Conservation (phyloP, 768 basidiomycete genomes). For the Lactifluus pinguis region DNA sequence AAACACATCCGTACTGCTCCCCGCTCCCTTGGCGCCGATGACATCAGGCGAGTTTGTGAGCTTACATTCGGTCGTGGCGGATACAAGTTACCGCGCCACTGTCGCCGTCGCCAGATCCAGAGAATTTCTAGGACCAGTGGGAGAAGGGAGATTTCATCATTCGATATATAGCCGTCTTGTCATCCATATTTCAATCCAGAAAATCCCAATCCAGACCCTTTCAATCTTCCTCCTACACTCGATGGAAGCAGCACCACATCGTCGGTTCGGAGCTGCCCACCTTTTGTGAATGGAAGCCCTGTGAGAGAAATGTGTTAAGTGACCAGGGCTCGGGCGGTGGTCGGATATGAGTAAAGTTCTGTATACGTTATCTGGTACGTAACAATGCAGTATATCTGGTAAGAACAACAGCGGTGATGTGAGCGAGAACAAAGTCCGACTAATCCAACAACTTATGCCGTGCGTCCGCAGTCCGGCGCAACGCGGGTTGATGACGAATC, state of each 20-base stretch:
- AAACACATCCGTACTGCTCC: no score
- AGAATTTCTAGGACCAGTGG: no score
- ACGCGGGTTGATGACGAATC: constrained; percentile 5
- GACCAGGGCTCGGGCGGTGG: constrained; percentile 75
- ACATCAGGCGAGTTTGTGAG: no score
- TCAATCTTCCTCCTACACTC: constrained; percentile 66
- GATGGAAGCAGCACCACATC: constrained; percentile 93
- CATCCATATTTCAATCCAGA: no score
- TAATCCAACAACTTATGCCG: constrained; percentile 14
- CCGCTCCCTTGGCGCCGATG: no score
- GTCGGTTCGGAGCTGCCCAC: constrained; percentile 92
- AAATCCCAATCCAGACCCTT: no score
- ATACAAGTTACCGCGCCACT: no score
- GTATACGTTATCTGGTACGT: neutral
- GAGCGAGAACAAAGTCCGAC: neutral
- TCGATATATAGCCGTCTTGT: no score
- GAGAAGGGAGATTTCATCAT: no score
- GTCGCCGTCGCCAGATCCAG: no score
- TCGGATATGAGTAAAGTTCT: neutral
- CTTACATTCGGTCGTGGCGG: no score
- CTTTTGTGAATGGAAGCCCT: constrained; percentile 85
- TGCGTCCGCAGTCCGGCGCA: constrained; percentile 2
- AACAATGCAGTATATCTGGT: neutral
- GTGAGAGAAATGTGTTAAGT: constrained; percentile 56
- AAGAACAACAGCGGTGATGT: neutral